phyloP scores from a whole-genome alignment of 108 stramenopile genomes.

The Pseudonitzschia delicatissima region DNA sequence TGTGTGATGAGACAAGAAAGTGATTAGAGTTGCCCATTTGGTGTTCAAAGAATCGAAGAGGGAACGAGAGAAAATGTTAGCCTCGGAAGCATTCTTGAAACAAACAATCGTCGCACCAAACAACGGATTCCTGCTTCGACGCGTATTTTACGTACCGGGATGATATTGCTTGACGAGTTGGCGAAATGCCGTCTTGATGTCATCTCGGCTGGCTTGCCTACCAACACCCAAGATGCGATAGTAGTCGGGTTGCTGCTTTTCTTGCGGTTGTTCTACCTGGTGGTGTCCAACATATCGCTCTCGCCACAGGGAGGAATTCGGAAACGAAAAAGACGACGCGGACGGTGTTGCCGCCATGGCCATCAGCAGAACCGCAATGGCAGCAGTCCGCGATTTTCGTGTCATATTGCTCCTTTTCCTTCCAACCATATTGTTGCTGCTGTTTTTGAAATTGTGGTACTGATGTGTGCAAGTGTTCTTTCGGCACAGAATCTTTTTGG shows the following conservation, averaged over 20 bases:
- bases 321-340: background rate
- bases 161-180: constrained; percentile 73
- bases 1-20: background rate
- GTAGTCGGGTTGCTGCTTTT: constrained; percentile 44
- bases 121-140: too few relatives aligned
- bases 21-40: constrained; percentile 29
- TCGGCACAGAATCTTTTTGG: too few relatives aligned
- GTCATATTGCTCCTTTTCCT: too few relatives aligned
- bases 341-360: too few relatives aligned
- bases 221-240: constrained; percentile 70
- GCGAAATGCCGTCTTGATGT: constrained; percentile 84
- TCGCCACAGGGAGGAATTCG: constrained; percentile 1
- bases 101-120: too few relatives aligned
- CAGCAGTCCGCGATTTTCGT: too few relatives aligned
- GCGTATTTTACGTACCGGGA: constrained; percentile 59
- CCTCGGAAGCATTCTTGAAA: background rate
- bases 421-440: too few relatives aligned
- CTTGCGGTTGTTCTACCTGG: background rate
- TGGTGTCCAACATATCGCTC: background rate
- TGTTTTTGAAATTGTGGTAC: too few relatives aligned
- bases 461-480: too few relatives aligned
- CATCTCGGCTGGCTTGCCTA: constrained; percentile 49
- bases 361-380: too few relatives aligned
- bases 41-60: constrained; percentile 4
- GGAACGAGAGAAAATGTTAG: background rate